phyloP scores from a whole-genome alignment of 2,329 filamentous ascomycete species.

The Alternaria incomplexa region DNA sequence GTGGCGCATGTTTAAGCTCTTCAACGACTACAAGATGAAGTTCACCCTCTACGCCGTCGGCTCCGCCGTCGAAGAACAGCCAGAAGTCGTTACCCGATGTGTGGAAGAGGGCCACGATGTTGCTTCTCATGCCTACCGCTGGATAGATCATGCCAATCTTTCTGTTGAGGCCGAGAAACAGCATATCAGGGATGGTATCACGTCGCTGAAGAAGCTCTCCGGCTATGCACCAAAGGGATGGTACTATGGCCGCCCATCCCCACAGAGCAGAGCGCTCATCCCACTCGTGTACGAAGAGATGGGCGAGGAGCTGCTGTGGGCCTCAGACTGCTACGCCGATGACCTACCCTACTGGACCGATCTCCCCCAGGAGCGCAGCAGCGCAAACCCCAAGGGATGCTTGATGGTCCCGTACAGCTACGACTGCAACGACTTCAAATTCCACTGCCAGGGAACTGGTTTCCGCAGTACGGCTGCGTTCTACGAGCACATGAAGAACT shows the following conservation, averaged over 20 bases:
- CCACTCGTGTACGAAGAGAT: slow-evolving; percentile 61
- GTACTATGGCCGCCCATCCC: slow-evolving; percentile 57
- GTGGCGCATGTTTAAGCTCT: slow-evolving; percentile 59
- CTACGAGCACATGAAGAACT: slow-evolving; percentile 56
- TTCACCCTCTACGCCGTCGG: slow-evolving; percentile 60
- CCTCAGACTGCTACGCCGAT: slow-evolving; percentile 60
- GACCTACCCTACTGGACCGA: slow-evolving; percentile 64
- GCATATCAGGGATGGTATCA: slow-evolving; percentile 54
- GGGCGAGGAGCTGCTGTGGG: slow-evolving; percentile 58
- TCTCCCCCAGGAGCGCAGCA: slow-evolving; percentile 56
- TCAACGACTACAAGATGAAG: slow-evolving; percentile 57
- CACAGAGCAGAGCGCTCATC: slow-evolving; percentile 55
- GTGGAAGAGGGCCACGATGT: slow-evolving; percentile 60
- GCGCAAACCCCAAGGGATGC: slow-evolving; percentile 53
- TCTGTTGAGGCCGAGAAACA: slow-evolving; percentile 56
- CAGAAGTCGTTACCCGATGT: slow-evolving; percentile 55
- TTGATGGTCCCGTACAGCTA: slow-evolving; percentile 63
- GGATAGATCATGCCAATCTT: slow-evolving; percentile 59
- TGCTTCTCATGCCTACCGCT: slow-evolving; percentile 58
- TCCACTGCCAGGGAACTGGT: slow-evolving; percentile 51
- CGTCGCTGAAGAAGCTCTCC: slow-evolving; percentile 50
- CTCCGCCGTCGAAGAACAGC: slow-evolving; percentile 56
- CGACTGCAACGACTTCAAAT: slow-evolving; percentile 63
- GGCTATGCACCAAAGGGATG: slow-evolving; percentile 58
- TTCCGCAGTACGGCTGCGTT: slow-evolving; percentile 56